These are phyloP conservation scores for Fusarium graminum DNA, from an alignment of 2,329 filamentous ascomycete genomes.

Conservation along the genomic window DNA sequence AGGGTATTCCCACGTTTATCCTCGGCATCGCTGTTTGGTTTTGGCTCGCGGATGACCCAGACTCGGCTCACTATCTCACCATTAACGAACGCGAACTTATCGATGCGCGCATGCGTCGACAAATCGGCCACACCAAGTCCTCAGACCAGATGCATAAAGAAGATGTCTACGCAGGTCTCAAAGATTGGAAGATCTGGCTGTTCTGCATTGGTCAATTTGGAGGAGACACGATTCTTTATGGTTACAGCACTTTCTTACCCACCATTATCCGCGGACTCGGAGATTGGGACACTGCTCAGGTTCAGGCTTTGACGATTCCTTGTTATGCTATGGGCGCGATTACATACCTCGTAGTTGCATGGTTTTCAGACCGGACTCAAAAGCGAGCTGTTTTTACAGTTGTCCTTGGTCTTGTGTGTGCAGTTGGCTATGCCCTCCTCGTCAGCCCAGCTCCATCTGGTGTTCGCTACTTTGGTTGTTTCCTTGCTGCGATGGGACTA, in stretches of 20 bases:
- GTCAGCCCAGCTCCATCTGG: constrained; percentile 65
- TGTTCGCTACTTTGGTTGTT: constrained; percentile 72
- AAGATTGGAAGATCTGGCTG: constrained; percentile 71
- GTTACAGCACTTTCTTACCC: constrained; percentile 73
- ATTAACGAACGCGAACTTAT: constrained; percentile 61
- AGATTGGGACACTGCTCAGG: constrained; percentile 54
- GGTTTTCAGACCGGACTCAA: constrained; percentile 69
- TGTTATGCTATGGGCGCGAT: constrained; percentile 74
- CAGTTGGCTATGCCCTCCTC: constrained; percentile 69
- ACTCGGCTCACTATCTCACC: constrained; percentile 69
- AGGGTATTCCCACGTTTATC: constrained; percentile 55
- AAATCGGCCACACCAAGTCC: constrained; percentile 49
- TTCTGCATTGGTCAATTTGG: constrained; percentile 73
- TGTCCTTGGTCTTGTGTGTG: constrained; percentile 64
- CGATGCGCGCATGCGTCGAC: constrained; percentile 47
- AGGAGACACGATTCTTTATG: constrained; percentile 72
- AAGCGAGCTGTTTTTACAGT: constrained; percentile 67
- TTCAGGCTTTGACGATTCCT: constrained; percentile 76
- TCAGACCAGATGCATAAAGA: constrained; percentile 58
- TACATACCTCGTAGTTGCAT: constrained; percentile 68
- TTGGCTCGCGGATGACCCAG: constrained; percentile 50
- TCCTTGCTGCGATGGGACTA: constrained; percentile 72
- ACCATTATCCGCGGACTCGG: constrained; percentile 74
- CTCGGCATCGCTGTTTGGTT: constrained; percentile 49
- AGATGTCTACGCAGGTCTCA: constrained; percentile 69